Evolutionary conservation across 1,139 yeast genomes (phyloP).

Genomic region (Hyphopichia fennica): DNA sequence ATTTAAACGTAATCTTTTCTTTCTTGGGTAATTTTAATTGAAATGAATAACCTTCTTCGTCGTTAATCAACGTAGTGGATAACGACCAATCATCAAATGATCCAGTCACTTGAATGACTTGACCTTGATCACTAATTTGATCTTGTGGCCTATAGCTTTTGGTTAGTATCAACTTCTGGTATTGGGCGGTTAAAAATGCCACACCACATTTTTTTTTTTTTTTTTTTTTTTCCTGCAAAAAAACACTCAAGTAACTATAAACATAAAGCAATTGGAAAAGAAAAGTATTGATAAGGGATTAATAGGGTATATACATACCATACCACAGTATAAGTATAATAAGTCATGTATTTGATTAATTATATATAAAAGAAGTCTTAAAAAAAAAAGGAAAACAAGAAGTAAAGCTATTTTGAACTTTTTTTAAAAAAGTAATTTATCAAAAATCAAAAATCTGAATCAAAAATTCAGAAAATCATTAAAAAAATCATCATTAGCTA

Average conservation of each 20-base stretch:
- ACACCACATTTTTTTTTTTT: too few relatives aligned
- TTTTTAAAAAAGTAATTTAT: too few relatives aligned
- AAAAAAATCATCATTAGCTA: background rate
- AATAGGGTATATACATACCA: slow-evolving; percentile 14
- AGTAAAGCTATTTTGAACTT: background rate
- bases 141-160: background rate
- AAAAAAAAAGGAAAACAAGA: background rate
- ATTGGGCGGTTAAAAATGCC: background rate
- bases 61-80: slow-evolving; percentile 14
- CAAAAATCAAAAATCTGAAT: too few relatives aligned
- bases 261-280: too few relatives aligned
- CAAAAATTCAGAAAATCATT: too few relatives aligned
- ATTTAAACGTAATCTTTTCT: slow-evolving; percentile 32
- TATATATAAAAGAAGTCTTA: background rate
- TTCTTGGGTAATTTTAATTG: slow-evolving; percentile 19
- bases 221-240: too few relatives aligned
- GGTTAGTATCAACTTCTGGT: background rate
- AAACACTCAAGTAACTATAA: too few relatives aligned
- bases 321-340: slow-evolving; percentile 16
- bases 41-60: slow-evolving; percentile 13
- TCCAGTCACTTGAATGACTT: slow-evolving; percentile 26
- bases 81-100: slow-evolving; percentile 43
- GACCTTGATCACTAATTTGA: background rate
- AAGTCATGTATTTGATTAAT: slow-evolving; percentile 6
- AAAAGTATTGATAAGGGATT: background rate